These are phyloP conservation scores for Pythium apleroticum DNA, from an alignment of 352 stramenopile species.

Conservation along the genomic window DNA sequence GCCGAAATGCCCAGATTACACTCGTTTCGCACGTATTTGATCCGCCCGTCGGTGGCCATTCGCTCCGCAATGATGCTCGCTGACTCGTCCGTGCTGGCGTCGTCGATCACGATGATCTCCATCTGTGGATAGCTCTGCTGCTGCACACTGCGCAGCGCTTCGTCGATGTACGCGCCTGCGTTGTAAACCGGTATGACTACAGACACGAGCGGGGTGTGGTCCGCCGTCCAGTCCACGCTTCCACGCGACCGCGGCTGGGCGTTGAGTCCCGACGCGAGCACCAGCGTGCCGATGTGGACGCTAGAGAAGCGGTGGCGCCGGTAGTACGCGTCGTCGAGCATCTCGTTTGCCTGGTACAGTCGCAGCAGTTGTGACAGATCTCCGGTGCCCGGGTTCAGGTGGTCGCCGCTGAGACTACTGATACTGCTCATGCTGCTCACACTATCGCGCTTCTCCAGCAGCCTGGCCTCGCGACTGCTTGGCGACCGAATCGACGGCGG, in stretches of 20 bases:
- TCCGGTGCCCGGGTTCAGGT: conserved; percentile 8
- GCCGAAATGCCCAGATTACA: conserved; percentile 54
- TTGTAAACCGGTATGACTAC: conserved; percentile 82
- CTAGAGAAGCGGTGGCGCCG: conserved; percentile 49
- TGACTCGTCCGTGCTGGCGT: conserved; percentile 55
- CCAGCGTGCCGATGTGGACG: conserved; percentile 81
- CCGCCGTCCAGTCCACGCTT: conserved; percentile 30
- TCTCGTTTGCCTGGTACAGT: conserved; percentile 35
- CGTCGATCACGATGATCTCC: conserved; percentile 74
- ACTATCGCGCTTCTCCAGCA: conserved; percentile 13
- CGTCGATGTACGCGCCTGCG: conserved; percentile 37
- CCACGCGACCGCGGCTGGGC: conserved; percentile 16
- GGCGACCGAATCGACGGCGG: conserved; percentile 14
- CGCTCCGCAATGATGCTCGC: conserved; percentile 43
- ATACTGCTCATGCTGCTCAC: background rate
- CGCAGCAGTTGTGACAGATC: conserved; percentile 35
- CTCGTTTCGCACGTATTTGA: conserved; percentile 46
- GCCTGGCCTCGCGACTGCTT: conserved; percentile 26
- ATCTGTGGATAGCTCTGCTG: conserved; percentile 43
- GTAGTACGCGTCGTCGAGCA: conserved; percentile 63
- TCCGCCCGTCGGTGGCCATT: conserved; percentile 33
- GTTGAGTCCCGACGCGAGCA: conserved; percentile 31
- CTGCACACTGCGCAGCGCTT: conserved; percentile 47
- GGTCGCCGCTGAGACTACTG: background rate
- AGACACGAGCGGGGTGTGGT: conserved; percentile 41